phyloP scores from a whole-genome alignment of 495 filamentous ascomycete species.

The Hypoxylon subgilvum region DNA sequence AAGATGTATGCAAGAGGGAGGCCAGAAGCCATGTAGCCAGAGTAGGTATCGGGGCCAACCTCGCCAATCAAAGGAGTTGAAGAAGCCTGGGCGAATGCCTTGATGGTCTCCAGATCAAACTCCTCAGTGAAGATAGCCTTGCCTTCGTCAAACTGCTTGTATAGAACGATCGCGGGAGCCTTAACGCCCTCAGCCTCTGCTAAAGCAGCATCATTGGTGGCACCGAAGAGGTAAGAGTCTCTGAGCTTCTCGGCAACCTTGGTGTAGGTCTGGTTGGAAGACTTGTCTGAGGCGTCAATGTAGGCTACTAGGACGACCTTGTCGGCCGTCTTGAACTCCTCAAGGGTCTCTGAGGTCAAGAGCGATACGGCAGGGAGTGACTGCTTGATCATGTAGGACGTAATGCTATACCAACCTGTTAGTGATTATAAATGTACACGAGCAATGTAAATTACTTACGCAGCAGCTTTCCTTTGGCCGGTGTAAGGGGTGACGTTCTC shows the following conservation, averaged over 20 bases:
- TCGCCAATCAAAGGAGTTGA: conserved; percentile 93
- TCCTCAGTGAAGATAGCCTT: conserved; percentile 82
- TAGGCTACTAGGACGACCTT: conserved; percentile 95
- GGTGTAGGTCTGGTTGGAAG: conserved; percentile 79
- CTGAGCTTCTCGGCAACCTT: conserved; percentile 81
- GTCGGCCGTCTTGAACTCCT: conserved; percentile 96
- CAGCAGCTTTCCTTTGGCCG: conserved; percentile 86
- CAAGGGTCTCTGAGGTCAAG: conserved; percentile 77
- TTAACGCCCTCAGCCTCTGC: conserved; percentile 89
- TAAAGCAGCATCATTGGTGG: conserved; percentile 78
- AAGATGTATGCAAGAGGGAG: conserved; percentile 98
- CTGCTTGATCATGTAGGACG: conserved; percentile 99
- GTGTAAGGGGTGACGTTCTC: conserved; percentile 82
- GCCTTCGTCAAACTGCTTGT: conserved; percentile 98
- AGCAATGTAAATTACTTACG: conserved; percentile 62
- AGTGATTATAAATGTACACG: conserved; percentile 26
- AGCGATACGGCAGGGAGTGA: conserved; percentile 88
- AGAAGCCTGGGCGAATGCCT: conserved; percentile 79
- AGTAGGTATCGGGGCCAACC: conserved; percentile 96
- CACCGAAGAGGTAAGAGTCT: conserved; percentile 90
- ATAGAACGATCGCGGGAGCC: conserved; percentile 86
- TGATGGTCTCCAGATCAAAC: conserved; percentile 77
- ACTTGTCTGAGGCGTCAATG: conserved; percentile 82
- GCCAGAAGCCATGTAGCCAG: conserved; percentile 92
- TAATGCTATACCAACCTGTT: conserved; percentile 66